Evolutionary conservation across 2,329 filamentous ascomycete species (phyloP), one percentile per base, ranked within the genome.

Genomic region (Stemphylium lycopersici): DNA sequence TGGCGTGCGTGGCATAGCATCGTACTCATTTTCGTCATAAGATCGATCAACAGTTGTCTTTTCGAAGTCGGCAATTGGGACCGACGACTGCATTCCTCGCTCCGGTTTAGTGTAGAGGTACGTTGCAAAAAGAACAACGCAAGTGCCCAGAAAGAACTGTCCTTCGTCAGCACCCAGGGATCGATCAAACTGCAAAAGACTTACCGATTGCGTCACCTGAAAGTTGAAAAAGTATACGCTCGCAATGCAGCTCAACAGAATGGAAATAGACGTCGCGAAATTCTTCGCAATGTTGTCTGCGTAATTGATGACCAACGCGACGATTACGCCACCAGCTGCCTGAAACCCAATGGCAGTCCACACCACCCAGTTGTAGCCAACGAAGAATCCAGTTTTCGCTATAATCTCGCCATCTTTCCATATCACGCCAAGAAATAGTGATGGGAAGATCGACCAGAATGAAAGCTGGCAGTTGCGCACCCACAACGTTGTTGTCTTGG

Each of bases 391-490:
- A 58, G 90, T 87, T 73, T 89, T 86, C 22, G 88, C 83, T 60
- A 99, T 92, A 36, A 90, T 88, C 56, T 87, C 85, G 22, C 93
- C 95, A 63, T 99, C 95, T 60, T 91, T 90, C 77, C 90, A 90
- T 2, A 96, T 78, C 5, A 98, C 88, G 1, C 93, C 95, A 47
- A 96, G 83, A 52, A 98, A 86, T 0, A 97, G 81, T 0, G 93
- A 90, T 0, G 93, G 91, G 66, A 97, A 93, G 1, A 98, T 81
- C 1, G 93, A 96, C 78, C 96, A 99, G 70, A 97, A 90, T 0
- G 92, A 93, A 20, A 99, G 80, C 75, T 99, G 95, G 41, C 97
- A 89, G 72, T 98, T 99, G 58, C 95, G 88, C 38, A 95, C 88
- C 95, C 95, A 99, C 12, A 98, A 82, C 0, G 91, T 93, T 5